Percentiles rank a stretch among this genome's conserved stretches.
Evolutionary conservation across 2,329 filamentous ascomycete species (phyloP).

Genomic region (Epichloe coenophiala): DNA sequence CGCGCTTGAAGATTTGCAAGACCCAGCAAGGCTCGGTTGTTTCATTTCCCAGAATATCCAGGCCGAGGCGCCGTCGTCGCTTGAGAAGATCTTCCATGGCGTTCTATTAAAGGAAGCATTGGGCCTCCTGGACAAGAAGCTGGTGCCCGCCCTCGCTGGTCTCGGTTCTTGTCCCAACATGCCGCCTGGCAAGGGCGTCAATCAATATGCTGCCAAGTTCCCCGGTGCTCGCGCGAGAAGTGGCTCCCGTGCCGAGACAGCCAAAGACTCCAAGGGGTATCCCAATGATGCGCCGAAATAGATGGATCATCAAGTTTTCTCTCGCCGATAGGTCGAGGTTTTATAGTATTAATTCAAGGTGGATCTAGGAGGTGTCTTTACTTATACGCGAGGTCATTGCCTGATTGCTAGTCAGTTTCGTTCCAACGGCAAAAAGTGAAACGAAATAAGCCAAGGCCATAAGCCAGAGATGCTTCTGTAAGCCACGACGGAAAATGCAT

Average conservation of each 20-base stretch:
- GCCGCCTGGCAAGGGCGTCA: conserved; percentile 3
- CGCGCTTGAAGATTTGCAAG: conserved; percentile 3
- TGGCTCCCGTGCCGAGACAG: conserved; percentile 1
- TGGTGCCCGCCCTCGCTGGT: not conserved
- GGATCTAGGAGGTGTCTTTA: too few species aligned
- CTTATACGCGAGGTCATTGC: too few species aligned
- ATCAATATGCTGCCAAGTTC: conserved; percentile 3
- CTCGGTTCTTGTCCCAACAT: conserved; percentile 2
- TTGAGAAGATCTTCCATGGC: conserved; percentile 3
- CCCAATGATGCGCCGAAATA: conserved; percentile 1
- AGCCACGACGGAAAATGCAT: too few species aligned
- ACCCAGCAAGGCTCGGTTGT: not conserved
- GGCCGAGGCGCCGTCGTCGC: conserved; percentile 5
- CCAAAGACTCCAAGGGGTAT: conserved; percentile 3
- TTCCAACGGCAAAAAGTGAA: too few species aligned
- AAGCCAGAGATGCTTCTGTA: too few species aligned
- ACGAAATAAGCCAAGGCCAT: too few species aligned
- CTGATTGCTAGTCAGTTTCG: too few species aligned
- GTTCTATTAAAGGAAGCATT: not conserved
- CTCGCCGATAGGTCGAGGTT: too few species aligned
- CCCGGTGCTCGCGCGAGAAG: not conserved
- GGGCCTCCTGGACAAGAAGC: not conserved
- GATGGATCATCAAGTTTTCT: not conserved
- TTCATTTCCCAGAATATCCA: conserved; percentile 5
- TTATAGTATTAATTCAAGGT: too few species aligned